phyloP scores from a whole-genome alignment of 306 rosid species.

The Malus sieversii region DNA sequence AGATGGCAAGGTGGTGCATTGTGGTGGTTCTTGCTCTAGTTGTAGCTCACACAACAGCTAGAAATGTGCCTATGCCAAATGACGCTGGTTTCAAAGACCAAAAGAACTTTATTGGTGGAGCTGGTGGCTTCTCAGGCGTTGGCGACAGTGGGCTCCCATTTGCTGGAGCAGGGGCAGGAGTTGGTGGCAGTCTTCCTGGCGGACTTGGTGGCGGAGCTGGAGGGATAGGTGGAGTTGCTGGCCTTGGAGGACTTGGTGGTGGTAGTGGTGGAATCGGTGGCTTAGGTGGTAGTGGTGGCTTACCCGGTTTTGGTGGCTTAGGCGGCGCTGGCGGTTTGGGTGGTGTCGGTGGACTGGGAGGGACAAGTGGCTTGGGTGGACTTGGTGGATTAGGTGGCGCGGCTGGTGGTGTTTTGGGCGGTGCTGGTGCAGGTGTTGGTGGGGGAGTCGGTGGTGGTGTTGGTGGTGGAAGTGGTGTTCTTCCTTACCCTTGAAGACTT shows the following conservation, averaged over 20 bases:
- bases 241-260: constrained; percentile 18
- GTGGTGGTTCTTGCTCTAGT: constrained; percentile 46
- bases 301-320: constrained; percentile 22
- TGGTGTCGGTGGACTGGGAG: constrained; percentile 5
- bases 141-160: constrained; percentile 57
- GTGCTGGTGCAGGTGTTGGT: constrained; percentile 14
- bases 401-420: constrained; percentile 15
- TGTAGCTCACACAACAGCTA: constrained; percentile 30
- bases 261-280: neutral
- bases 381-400: constrained; percentile 5
- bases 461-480: constrained; percentile 21
- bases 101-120: constrained; percentile 64
- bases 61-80: constrained; percentile 33
- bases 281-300: constrained; percentile 29
- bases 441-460: constrained; percentile 17
- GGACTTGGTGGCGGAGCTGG: constrained; percentile 17
- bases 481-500: constrained; percentile 49
- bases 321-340: constrained; percentile 24
- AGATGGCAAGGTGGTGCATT: constrained; percentile 44
- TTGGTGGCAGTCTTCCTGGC: constrained; percentile 25
- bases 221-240: constrained; percentile 16
- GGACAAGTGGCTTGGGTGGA: constrained; percentile 14
- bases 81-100: constrained; percentile 52
- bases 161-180: constrained; percentile 48
- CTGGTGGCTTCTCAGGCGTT: constrained; percentile 55